Evolutionary conservation across 139 green algal genomes (phyloP).

Genomic region (Spirogloea muscicola): DNA sequence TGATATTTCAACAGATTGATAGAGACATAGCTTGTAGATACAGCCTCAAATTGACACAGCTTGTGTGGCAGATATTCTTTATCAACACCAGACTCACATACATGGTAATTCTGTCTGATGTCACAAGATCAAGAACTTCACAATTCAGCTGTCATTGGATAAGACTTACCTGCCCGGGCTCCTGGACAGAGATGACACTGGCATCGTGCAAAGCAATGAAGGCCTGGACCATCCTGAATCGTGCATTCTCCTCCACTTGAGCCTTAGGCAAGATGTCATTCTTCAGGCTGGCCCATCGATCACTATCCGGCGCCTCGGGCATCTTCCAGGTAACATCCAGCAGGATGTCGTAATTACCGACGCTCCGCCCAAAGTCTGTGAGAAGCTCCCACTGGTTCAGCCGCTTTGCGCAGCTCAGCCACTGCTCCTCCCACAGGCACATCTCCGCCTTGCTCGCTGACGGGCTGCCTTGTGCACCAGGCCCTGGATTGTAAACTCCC

Average conservation of each 20-base stretch:
- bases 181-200: constrained; percentile 13
- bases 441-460: constrained; percentile 68
- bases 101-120: too few relatives aligned
- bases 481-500: too few relatives aligned
- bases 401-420: constrained; percentile 69
- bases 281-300: constrained; percentile 73
- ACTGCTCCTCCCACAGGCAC: constrained; percentile 80
- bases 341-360: constrained; percentile 70
- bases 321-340: constrained; percentile 73
- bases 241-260: constrained; percentile 53
- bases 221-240: constrained; percentile 63
- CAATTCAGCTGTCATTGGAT: too few relatives aligned
- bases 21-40: too few relatives aligned
- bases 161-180: too few relatives aligned
- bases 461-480: background rate
- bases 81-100: too few relatives aligned
- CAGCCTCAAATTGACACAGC: too few relatives aligned
- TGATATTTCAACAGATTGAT: too few relatives aligned
- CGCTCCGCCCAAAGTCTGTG: constrained; percentile 66
- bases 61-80: too few relatives aligned
- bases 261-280: constrained; percentile 57
- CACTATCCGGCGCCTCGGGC: too few relatives aligned
- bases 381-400: constrained; percentile 93
- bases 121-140: too few relatives aligned
- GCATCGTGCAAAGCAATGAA: constrained; percentile 29